Evolutionary conservation across 352 stramenopile species (phyloP), one percentile per base, ranked within the genome.

Genomic region (Globisporangium recalcitrans): DNA sequence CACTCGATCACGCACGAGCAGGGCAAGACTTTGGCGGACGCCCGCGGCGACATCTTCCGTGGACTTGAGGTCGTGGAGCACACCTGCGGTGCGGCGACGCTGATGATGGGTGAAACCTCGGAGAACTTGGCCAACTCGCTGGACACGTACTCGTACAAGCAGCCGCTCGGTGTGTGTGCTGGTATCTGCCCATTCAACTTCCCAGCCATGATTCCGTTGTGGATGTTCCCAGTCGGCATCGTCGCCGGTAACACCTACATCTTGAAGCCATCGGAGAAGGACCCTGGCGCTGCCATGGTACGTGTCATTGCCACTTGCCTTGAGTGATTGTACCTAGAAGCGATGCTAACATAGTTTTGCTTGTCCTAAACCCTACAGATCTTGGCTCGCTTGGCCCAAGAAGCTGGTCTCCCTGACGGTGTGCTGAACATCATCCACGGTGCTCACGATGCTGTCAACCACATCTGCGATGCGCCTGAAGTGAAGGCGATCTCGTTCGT

Each of bases 401-500:
- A 99, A 73, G 88, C 94, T 21, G 97, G 96, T 44, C 75, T 99
- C 19, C 97, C 96, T 3, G 75, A 90, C 56, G 96, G 96, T 53
- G 96, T 99, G 6, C 77, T 99, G 44, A 98, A 99, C 74, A 74
- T 99, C 44, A 95, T 99, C 58, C 82, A 92, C 71, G 81, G 82
- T 38, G 79, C 83, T 64, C 82, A 88, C 63, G 86, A 97, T 38
- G 84, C 91, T 14, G 97, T 99, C 36, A 93, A 99, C 77, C 97
- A 95, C 58, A 93, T 99, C 59, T 98, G 96, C 64, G 88, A 97
- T 61, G 90, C 91, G 24, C 90, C 91, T 2, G 81, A 97, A 69
- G 95, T 99, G 63, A 87, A 92, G 64, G 95, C 97, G 26, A 97
- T 99, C 70, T 98, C 90, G 38, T 99, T 99, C 65, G 97, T 99